Conservation (phyloP, 2,329 filamentous ascomycete species). For the Epichloe gansuensis region DNA sequence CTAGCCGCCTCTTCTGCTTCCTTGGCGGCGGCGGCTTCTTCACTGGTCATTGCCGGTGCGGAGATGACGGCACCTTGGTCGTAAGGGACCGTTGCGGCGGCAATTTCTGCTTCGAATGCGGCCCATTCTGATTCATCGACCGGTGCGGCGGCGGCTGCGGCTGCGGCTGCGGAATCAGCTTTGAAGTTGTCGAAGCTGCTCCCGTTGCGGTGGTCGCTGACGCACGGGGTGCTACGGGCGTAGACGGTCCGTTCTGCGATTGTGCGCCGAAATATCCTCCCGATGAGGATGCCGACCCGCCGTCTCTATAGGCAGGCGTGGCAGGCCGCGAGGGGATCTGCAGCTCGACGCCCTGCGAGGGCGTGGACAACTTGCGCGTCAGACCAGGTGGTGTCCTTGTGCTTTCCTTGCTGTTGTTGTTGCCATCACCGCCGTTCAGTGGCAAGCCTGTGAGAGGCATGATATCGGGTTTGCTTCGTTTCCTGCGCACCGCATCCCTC, state of each 20-base stretch:
- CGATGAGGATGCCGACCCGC: constrained; percentile 29
- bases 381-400: constrained; percentile 14
- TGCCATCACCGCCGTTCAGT: constrained; percentile 4
- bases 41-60: constrained; percentile 54
- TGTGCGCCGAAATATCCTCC: constrained; percentile 10
- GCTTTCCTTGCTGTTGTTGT: constrained; percentile 10
- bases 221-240: constrained; percentile 19
- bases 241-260: constrained; percentile 5
- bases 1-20: constrained; percentile 38
- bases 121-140: constrained; percentile 73
- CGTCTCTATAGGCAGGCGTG: constrained; percentile 37
- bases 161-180: constrained; percentile 5
- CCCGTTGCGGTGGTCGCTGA: constrained; percentile 6
- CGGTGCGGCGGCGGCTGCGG: constrained; percentile 11
- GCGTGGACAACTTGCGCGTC: constrained; percentile 38
- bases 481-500: constrained; percentile 26
- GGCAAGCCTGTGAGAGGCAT: constrained; percentile 2
- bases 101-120: constrained; percentile 76
- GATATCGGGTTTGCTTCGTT: constrained; percentile 32
- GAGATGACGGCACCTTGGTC: constrained; percentile 48
- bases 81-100: constrained; percentile 28
- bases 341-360: constrained; percentile 44
- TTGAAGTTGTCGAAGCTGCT: constrained; percentile 3
- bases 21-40: constrained; percentile 46
- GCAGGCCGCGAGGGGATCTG: constrained; percentile 53